These are phyloP conservation scores for Globisporangium nagaii DNA, from an alignment of 352 stramenopile genomes.

Conservation along the genomic window DNA sequence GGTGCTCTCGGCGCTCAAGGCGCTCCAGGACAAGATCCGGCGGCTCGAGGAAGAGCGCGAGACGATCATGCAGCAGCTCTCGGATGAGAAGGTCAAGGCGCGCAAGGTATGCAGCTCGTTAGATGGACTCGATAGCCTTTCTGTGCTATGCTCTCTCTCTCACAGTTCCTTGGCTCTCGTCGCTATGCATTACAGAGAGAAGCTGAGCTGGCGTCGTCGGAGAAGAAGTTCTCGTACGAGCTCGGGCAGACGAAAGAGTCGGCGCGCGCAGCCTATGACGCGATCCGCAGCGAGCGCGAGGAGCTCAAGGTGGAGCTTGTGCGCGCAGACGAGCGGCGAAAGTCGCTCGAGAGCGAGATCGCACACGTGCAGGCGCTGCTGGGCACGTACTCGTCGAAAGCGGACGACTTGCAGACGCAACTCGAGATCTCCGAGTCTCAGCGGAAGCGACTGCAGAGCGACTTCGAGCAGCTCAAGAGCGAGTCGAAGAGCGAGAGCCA, in stretches of 20 bases:
- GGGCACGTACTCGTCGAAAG: constrained; percentile 45
- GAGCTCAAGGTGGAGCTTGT: constrained; percentile 56
- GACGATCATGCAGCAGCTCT: constrained; percentile 50
- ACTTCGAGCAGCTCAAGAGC: constrained; percentile 28
- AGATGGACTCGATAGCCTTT: too few species aligned
- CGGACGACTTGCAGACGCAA: constrained; percentile 43
- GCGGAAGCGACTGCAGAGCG: constrained; percentile 23
- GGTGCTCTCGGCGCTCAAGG: constrained; percentile 66
- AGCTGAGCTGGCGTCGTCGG: constrained; percentile 35
- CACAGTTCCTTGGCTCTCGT: not conserved
- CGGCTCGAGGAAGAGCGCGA: constrained; percentile 64
- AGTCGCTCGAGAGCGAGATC: constrained; percentile 37
- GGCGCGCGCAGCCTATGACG: constrained; percentile 55
- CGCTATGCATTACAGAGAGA: constrained; percentile 32
- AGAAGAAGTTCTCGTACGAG: constrained; percentile 73
- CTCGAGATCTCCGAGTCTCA: constrained; percentile 42
- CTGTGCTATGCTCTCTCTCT: not conserved
- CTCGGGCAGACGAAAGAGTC: constrained; percentile 64
- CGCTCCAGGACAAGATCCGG: constrained; percentile 73
- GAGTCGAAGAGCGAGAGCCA: constrained; percentile 24
- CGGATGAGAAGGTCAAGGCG: constrained; percentile 39
- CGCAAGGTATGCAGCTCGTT: constrained; percentile 46
- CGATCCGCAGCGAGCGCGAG: constrained; percentile 48
- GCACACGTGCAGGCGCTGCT: constrained; percentile 46
- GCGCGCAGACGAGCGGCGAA: constrained; percentile 37